Conservation (phyloP, 352 stramenopile species). For the Phytophthora pseudosyringae region DNA sequence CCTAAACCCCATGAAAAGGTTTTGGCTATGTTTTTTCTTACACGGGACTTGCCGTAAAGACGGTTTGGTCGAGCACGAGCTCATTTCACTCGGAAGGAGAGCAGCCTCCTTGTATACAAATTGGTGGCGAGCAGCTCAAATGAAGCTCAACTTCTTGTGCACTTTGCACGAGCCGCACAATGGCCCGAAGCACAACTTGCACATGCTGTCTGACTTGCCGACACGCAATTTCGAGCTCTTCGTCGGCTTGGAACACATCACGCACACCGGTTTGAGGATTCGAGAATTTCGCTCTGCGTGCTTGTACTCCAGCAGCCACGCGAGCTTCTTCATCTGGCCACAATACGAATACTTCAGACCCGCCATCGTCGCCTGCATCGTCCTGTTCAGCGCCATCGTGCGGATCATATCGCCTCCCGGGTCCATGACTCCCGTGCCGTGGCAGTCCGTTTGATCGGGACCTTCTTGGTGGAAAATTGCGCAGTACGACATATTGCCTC, state of each 20-base stretch:
- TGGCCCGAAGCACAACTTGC: constrained; percentile 26
- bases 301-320: constrained; percentile 30
- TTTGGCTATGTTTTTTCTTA: too few species aligned
- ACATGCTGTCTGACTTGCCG: constrained; percentile 9
- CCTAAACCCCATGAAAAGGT: too few species aligned
- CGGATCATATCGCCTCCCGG: constrained; percentile 32
- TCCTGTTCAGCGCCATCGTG: constrained; percentile 11
- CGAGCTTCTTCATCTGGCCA: constrained; percentile 43
- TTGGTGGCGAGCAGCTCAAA: too few species aligned
- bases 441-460: constrained; percentile 20
- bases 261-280: neutral
- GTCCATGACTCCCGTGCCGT: constrained; percentile 24
- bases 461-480: constrained; percentile 37
- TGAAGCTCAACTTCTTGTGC: constrained; percentile 35
- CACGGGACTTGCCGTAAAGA: too few species aligned
- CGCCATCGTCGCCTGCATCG: constrained; percentile 25
- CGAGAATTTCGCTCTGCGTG: neutral
- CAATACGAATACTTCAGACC: constrained; percentile 39
- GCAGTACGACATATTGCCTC: constrained; percentile 51
- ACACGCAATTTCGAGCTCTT: constrained; percentile 4
- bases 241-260: constrained; percentile 24
- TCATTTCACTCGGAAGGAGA: neutral
- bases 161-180: constrained; percentile 29
- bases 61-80: too few species aligned
- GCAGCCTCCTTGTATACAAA: constrained; percentile 18